Conservation (phyloP, 2,329 filamentous ascomycete genomes). For the Colletotrichum higginsianum region DNA sequence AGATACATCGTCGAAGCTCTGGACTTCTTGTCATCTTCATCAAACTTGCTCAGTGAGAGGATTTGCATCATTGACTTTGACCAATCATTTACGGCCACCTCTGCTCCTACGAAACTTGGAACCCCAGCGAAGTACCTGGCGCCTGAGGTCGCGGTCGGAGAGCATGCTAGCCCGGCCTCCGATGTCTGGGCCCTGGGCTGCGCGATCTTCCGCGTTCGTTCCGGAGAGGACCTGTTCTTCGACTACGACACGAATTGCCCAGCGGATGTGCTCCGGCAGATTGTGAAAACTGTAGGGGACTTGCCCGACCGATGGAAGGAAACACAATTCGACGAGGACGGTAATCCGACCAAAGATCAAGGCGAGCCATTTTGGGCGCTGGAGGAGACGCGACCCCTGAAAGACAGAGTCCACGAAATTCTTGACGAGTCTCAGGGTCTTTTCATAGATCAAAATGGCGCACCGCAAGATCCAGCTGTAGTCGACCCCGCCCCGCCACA, state of each 20-base stretch:
- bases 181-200: conserved; percentile 46
- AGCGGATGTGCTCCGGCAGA: background rate
- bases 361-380: background rate
- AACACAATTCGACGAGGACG: background rate
- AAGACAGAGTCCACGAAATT: background rate
- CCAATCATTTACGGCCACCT: too few relatives aligned
- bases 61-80: too few relatives aligned
- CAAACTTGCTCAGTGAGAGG: too few relatives aligned
- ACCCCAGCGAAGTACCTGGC: too few relatives aligned
- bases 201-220: conserved; percentile 37
- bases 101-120: too few relatives aligned
- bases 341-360: background rate
- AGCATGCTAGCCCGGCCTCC: conserved; percentile 13
- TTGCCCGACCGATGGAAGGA: background rate
- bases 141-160: too few relatives aligned
- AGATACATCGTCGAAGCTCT: conserved; percentile 40
- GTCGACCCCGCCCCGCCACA: background rate
- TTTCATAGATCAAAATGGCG: background rate
- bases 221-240: background rate
- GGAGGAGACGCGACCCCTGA: background rate
- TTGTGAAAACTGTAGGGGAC: background rate
- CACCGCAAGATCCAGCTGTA: background rate
- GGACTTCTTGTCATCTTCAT: too few relatives aligned
- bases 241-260: background rate
- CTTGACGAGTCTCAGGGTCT: background rate